A percentile compares a stretch with the other conserved stretches of the same genome.
Conservation (phyloP, 768 basidiomycete species). For the Tephrocybe sp. region DNA sequence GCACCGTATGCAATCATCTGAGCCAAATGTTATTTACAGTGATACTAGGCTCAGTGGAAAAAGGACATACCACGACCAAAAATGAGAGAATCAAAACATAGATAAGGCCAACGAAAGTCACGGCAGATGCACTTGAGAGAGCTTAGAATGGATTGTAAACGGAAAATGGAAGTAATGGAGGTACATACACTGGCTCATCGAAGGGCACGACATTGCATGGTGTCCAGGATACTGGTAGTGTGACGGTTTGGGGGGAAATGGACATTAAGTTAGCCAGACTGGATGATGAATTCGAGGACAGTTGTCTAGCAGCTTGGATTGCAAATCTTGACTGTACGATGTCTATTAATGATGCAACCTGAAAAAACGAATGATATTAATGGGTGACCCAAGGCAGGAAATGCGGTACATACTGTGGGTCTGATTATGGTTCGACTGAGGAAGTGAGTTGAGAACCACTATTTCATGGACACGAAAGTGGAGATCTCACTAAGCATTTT, state of each 20-base stretch:
- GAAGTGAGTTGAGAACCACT: background rate
- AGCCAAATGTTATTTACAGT: background rate
- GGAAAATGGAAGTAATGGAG: background rate
- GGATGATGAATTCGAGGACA: constrained; percentile 10
- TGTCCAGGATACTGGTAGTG: constrained; percentile 45
- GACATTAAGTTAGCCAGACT: constrained; percentile 33
- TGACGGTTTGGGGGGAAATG: constrained; percentile 49
- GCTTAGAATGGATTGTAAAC: background rate
- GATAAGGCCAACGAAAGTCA: constrained; percentile 55
- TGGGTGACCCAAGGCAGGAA: background rate
- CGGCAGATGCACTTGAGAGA: constrained; percentile 45
- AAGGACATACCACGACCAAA: constrained; percentile 29
- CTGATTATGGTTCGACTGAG: constrained; percentile 30
- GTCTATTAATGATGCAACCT: constrained; percentile 36
- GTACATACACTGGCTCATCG: constrained; percentile 56
- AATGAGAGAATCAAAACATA: constrained; percentile 47
- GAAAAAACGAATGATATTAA: background rate
- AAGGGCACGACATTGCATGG: constrained; percentile 57
- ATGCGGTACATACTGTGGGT: constrained; percentile 24
- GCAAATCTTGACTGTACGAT: constrained; percentile 30
- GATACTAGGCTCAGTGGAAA: background rate
- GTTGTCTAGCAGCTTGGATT: constrained; percentile 18
- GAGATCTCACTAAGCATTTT: constrained; percentile 54
- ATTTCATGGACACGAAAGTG: background rate
- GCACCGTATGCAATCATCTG: constrained; percentile 28